Evolutionary conservation across 2,329 filamentous ascomycete genomes (phyloP).

Genomic region (Leptographium procerum): DNA sequence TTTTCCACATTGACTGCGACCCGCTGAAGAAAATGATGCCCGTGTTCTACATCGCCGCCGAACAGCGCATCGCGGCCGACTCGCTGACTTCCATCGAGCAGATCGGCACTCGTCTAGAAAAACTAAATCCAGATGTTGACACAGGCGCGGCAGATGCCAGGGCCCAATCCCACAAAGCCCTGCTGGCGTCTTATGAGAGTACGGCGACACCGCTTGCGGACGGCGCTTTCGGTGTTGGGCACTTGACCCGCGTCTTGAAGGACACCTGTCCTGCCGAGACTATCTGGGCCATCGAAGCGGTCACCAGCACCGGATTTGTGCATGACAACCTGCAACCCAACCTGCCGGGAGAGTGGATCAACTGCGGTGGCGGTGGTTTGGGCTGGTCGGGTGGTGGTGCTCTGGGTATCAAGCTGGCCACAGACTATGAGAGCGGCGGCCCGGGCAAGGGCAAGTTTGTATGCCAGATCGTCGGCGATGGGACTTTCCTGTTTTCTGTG

Average conservation of each 20-base stretch:
- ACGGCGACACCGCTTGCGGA: constrained; percentile 41
- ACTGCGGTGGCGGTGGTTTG: constrained; percentile 40
- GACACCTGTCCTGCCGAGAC: constrained; percentile 35
- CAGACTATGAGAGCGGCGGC: constrained; percentile 26
- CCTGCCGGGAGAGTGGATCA: constrained; percentile 38
- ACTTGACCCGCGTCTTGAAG: constrained; percentile 26
- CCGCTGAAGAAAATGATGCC: constrained; percentile 63
- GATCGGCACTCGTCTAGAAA: constrained; percentile 48
- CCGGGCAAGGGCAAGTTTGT: constrained; percentile 31
- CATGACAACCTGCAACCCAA: constrained; percentile 57
- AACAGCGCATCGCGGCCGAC: constrained; percentile 56
- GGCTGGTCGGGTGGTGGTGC: constrained; percentile 42
- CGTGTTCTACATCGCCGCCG: constrained; percentile 57
- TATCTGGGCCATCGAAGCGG: constrained; percentile 64
- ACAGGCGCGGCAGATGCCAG: constrained; percentile 40
- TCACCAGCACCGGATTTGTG: constrained; percentile 56
- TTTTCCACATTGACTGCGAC: constrained; percentile 56
- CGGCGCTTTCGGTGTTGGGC: constrained; percentile 47
- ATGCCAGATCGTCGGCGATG: constrained; percentile 38
- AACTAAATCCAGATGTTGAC: constrained; percentile 23
- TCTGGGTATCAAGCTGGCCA: constrained; percentile 37
- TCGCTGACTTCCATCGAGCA: constrained; percentile 55
- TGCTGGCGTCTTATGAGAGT: constrained; percentile 49
- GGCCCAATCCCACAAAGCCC: constrained; percentile 43
- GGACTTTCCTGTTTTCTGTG: constrained; percentile 36